Evolutionary conservation across 1,284 basidiomycete genomes (phyloP).

Genomic region (Boletellus deceptivus): DNA sequence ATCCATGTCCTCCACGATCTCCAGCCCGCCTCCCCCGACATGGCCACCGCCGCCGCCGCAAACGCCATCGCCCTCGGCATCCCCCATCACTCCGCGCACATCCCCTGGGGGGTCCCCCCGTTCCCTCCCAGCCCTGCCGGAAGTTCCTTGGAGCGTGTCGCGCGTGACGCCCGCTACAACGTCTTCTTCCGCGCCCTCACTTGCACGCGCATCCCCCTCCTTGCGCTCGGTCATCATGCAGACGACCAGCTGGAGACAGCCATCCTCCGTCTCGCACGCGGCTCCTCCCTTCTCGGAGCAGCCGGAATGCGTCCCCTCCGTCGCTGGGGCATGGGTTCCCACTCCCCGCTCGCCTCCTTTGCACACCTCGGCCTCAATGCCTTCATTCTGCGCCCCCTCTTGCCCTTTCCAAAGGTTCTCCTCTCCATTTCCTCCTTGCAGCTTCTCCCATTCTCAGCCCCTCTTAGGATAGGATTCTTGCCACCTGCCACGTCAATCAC

Average conservation of each 20-base stretch:
- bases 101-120: conserved; percentile 56
- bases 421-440: conserved; percentile 8
- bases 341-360: conserved; percentile 37
- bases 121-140: conserved; percentile 45
- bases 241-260: conserved; percentile 81
- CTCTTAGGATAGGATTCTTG: conserved; percentile 65
- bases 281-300: conserved; percentile 53
- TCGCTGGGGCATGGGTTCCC: conserved; percentile 73
- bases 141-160: conserved; percentile 49
- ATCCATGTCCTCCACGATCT: conserved; percentile 67
- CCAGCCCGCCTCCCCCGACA: conserved; percentile 51
- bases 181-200: conserved; percentile 53
- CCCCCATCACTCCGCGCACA: conserved; percentile 42
- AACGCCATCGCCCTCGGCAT: conserved; percentile 47
- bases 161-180: conserved; percentile 58
- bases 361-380: conserved; percentile 57
- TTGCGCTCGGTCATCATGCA: conserved; percentile 71
- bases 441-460: conserved; percentile 2
- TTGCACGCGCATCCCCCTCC: conserved; percentile 33
- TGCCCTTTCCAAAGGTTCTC: conserved; percentile 63
- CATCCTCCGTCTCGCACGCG: conserved; percentile 61
- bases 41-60: conserved; percentile 49
- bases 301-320: conserved; percentile 64
- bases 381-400: conserved; percentile 69
- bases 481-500: conserved; percentile 62